Conservation (phyloP, 352 stramenopile species). For the Globisporangium sylvaticum region DNA sequence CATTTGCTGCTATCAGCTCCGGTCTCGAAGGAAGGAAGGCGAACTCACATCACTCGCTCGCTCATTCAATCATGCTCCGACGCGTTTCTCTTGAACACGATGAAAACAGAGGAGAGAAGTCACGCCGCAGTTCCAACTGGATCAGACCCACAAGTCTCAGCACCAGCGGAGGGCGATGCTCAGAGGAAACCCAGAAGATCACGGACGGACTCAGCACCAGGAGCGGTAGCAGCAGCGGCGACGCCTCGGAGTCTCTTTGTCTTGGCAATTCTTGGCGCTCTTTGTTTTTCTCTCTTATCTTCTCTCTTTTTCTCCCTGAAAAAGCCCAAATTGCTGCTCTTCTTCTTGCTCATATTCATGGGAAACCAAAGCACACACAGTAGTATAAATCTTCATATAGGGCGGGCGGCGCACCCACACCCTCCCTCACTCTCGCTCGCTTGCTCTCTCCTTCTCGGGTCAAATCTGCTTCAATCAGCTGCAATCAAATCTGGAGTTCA, state of each 20-base stretch:
- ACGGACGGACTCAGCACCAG: background rate
- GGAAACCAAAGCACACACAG: conserved; percentile 29
- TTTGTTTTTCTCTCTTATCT: conserved; percentile 13
- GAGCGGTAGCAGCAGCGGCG: background rate
- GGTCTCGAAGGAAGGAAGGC: background rate
- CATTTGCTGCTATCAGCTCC: background rate
- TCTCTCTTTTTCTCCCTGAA: conserved; percentile 11
- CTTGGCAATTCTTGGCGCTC: conserved; percentile 9
- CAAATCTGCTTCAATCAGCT: conserved; percentile 10
- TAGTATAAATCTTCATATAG: conserved; percentile 35
- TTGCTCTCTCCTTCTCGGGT: conserved; percentile 5
- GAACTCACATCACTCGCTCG: background rate
- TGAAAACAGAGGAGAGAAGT: background rate
- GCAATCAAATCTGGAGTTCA: background rate
- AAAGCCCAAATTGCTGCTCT: conserved; percentile 3
- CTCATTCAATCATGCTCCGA: background rate
- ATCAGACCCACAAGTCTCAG: background rate
- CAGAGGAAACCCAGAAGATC: background rate
- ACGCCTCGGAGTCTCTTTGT: background rate
- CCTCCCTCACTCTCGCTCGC: conserved; percentile 7
- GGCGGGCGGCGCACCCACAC: background rate
- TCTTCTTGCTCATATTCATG: conserved; percentile 9
- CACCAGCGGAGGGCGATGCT: background rate
- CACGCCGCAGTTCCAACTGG: background rate
- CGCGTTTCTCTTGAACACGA: background rate